Conservation (phyloP, 2,329 filamentous ascomycete species). For the Cucurbitaria berberidis region DNA sequence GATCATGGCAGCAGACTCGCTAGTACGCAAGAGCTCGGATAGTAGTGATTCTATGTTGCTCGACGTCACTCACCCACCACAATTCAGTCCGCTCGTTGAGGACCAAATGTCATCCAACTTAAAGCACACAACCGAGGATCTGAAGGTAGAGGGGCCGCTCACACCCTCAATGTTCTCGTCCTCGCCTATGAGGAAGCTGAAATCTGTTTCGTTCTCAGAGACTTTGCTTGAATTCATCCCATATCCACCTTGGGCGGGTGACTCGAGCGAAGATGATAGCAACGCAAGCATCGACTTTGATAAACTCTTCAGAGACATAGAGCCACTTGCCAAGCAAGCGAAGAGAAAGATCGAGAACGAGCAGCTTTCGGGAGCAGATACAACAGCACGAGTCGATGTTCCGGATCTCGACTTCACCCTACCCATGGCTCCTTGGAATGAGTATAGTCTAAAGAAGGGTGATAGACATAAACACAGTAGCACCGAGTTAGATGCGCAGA, state of each 20-base stretch:
- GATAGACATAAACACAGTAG: constrained; percentile 6
- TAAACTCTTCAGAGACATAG: constrained; percentile 43
- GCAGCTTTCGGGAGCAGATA: constrained; percentile 55
- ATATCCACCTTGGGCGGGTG: constrained; percentile 32
- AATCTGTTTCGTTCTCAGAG: constrained; percentile 50
- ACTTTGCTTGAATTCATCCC: constrained; percentile 45
- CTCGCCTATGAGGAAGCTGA: constrained; percentile 49
- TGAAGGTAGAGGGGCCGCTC: constrained; percentile 56
- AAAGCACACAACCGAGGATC: constrained; percentile 45
- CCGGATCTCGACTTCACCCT: constrained; percentile 55
- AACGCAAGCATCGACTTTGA: constrained; percentile 29
- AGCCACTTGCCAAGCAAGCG: constrained; percentile 46
- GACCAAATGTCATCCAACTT: constrained; percentile 20
- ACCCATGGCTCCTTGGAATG: constrained; percentile 56
- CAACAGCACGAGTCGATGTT: constrained; percentile 56
- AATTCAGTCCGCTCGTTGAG: constrained; percentile 26
- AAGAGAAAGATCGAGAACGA: constrained; percentile 51
- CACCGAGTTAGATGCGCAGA: constrained; percentile 41
- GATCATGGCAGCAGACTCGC: constrained; percentile 42
- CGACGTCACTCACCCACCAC: constrained; percentile 30
- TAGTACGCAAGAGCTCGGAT: constrained; percentile 42
- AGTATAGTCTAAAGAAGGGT: constrained; percentile 26
- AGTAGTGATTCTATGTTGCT: constrained; percentile 42
- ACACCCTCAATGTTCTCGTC: constrained; percentile 49
- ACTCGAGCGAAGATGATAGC: constrained; percentile 17